These are phyloP conservation scores for Porphyrellus cyaneotinctus DNA, from an alignment of 768 basidiomycete genomes.

Conservation along the genomic window DNA sequence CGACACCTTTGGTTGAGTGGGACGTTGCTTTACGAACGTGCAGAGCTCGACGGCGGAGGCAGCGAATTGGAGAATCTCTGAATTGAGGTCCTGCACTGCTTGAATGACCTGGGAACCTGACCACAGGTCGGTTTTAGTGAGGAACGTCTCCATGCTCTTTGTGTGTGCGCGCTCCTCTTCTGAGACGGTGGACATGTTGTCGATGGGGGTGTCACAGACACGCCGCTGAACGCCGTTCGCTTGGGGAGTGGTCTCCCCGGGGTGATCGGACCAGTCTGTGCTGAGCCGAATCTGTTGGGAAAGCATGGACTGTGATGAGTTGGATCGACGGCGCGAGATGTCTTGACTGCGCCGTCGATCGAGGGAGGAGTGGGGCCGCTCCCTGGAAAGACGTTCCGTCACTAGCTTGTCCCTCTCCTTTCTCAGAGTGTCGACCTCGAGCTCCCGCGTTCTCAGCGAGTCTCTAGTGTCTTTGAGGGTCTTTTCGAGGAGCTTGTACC, in stretches of 20 bases:
- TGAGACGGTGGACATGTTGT: slow-evolving; percentile 31
- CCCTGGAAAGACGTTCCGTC: slow-evolving; percentile 19
- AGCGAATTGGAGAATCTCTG: slow-evolving; percentile 76
- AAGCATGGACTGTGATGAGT: slow-evolving; percentile 28
- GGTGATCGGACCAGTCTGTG: slow-evolving; percentile 31
- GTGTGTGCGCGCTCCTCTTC: slow-evolving; percentile 56
- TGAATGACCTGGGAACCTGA: slow-evolving; percentile 77
- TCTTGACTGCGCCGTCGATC: slow-evolving; percentile 30
- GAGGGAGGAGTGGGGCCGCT: slow-evolving; percentile 22
- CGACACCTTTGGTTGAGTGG: slow-evolving; percentile 38
- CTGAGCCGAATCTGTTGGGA: slow-evolving; percentile 32
- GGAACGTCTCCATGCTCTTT: slow-evolving; percentile 59
- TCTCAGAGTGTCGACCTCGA: slow-evolving; percentile 55
- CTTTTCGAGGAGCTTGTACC: slow-evolving; percentile 58
- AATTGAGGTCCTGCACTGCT: slow-evolving; percentile 74
- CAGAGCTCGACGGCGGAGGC: slow-evolving; percentile 70
- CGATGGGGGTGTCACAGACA: slow-evolving; percentile 10
- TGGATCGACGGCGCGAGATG: slow-evolving; percentile 25
- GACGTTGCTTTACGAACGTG: slow-evolving; percentile 43
- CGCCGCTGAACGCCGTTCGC: slow-evolving; percentile 12
- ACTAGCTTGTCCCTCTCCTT: slow-evolving; percentile 34
- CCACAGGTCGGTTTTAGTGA: slow-evolving; percentile 71
- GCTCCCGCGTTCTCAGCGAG: slow-evolving; percentile 51
- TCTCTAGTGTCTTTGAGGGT: slow-evolving; percentile 63
- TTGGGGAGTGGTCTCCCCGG: slow-evolving; percentile 17